phyloP scores from a whole-genome alignment of 345 rosid species.

The Barbarea vulgaris region DNA sequence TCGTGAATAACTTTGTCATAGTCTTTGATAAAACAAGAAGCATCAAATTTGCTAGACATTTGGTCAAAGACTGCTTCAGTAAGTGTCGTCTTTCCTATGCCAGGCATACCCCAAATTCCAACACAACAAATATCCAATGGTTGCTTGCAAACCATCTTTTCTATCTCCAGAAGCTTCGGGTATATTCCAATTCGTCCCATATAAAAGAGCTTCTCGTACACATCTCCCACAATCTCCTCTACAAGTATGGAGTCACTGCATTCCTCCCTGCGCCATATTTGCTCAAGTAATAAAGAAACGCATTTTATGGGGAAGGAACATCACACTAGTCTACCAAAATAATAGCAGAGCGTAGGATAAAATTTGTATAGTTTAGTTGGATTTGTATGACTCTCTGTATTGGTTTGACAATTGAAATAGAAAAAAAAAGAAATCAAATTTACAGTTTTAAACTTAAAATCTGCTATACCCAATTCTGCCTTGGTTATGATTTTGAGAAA shows the following conservation, averaged over 20 bases:
- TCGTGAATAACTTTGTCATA: neutral
- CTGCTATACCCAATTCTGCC: too few species aligned
- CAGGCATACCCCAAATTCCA: conserved; percentile 27
- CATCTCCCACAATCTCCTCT: neutral
- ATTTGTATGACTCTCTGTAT: too few species aligned
- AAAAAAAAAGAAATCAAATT: too few species aligned
- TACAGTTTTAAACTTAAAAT: too few species aligned
- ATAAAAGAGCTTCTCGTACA: neutral
- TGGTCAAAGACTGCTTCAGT: conserved; percentile 6
- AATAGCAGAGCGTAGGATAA: too few species aligned
- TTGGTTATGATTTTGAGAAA: too few species aligned
- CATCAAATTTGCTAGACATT: neutral
- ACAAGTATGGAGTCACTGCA: conserved; percentile 26
- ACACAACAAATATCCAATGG: neutral
- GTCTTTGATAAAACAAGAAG: neutral
- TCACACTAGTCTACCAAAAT: too few species aligned
- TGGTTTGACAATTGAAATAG: too few species aligned
- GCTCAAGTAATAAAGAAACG: neutral
- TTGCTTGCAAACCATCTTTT: conserved; percentile 2
- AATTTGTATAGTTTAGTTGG: too few species aligned
- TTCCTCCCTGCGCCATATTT: neutral
- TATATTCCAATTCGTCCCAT: neutral
- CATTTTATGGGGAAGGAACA: neutral
- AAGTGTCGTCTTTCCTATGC: conserved; percentile 25
- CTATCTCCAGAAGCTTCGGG: neutral